These are phyloP conservation scores for Xylariaceae sp. DNA, from an alignment of 2,329 filamentous ascomycete genomes.

Conservation along the genomic window DNA sequence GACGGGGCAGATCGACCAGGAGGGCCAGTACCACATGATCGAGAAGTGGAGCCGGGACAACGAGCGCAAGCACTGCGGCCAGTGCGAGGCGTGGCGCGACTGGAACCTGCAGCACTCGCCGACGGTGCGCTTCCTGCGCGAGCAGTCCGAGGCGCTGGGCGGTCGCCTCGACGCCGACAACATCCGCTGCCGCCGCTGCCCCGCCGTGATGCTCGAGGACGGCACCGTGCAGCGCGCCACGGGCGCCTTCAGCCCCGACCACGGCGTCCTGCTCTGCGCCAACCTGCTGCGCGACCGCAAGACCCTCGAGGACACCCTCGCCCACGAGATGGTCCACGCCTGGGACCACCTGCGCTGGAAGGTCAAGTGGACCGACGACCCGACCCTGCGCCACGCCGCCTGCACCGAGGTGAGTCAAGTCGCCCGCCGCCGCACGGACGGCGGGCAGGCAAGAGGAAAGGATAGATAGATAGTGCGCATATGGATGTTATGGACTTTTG, in stretches of 20 bases:
- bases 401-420: slow-evolving; percentile 70
- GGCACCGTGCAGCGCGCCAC: slow-evolving; percentile 57
- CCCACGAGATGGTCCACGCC: slow-evolving; percentile 97
- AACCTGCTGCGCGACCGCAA: slow-evolving; percentile 77
- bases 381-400: slow-evolving; percentile 76
- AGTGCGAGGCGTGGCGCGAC: slow-evolving; percentile 74
- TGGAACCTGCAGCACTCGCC: slow-evolving; percentile 82
- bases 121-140: slow-evolving; percentile 75
- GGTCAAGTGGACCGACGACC: slow-evolving; percentile 67
- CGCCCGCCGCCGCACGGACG: background rate
- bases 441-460: no score
- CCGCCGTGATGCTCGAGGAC: slow-evolving; percentile 45
- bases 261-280: slow-evolving; percentile 86
- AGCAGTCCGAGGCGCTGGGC: slow-evolving; percentile 73
- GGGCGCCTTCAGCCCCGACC: slow-evolving; percentile 79
- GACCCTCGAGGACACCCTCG: slow-evolving; percentile 86
- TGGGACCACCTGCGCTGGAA: slow-evolving; percentile 92
- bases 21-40: slow-evolving; percentile 69
- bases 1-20: slow-evolving; percentile 60
- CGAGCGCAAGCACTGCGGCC: slow-evolving; percentile 69
- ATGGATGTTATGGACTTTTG: background rate
- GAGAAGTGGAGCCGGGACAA: slow-evolving; percentile 71
- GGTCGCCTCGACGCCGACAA: slow-evolving; percentile 66
- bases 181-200: slow-evolving; percentile 76
- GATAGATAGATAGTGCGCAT: background rate